Conservation (phyloP, 192 early-diverging fungal species). For the Rhizophagus clarus region DNA sequence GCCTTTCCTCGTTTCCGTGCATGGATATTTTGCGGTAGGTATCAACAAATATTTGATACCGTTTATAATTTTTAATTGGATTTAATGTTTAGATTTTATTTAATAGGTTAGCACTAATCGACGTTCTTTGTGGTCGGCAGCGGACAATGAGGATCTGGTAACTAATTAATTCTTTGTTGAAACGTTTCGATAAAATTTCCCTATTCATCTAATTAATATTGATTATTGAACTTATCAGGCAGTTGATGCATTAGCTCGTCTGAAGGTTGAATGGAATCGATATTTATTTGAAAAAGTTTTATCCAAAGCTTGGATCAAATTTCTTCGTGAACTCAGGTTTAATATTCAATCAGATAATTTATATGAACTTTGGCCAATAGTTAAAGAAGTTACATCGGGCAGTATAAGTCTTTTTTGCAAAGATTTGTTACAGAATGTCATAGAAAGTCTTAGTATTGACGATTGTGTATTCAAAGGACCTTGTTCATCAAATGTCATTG, state of each 20-base stretch:
- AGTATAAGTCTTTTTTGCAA: not conserved
- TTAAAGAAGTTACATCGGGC: not conserved
- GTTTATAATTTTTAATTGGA: not conserved
- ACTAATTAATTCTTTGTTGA: not conserved
- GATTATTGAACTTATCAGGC: not conserved
- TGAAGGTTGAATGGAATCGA: not conserved
- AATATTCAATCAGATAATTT: not conserved
- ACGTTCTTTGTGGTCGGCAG: not conserved
- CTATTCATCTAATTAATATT: not conserved
- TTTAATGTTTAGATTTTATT: too few relatives aligned
- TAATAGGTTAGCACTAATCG: not conserved
- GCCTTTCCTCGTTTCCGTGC: not conserved
- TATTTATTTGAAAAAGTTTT: not conserved
- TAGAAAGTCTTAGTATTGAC: not conserved
- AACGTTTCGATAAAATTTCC: not conserved
- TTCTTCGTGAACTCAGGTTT: not conserved
- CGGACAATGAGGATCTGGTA: not conserved
- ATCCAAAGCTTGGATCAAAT: not conserved
- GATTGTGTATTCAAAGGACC: slow-evolving; percentile 8
- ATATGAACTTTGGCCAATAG: slow-evolving; percentile 3
- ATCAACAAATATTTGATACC: not conserved
- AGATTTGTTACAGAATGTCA: not conserved
- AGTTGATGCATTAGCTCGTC: not conserved
- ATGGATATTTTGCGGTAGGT: not conserved
- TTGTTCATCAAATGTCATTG: not conserved